Percentiles rank a stretch among this genome's conserved stretches.
Conservation (phyloP, 257 asterid species). For the Sherardia arvensis region DNA sequence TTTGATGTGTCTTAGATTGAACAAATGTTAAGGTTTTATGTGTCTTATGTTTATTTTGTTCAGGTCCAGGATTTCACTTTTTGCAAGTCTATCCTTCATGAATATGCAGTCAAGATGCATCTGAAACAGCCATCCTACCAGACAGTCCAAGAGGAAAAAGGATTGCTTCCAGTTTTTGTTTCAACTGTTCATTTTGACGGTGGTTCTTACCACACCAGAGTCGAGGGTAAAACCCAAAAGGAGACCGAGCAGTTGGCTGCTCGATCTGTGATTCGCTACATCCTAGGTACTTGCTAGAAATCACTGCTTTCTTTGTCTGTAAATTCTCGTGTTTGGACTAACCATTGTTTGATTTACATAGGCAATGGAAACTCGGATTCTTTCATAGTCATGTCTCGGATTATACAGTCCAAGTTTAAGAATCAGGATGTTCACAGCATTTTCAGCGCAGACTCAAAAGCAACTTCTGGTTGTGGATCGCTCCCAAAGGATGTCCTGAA, state of each 20-base stretch:
- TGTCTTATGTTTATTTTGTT: neutral
- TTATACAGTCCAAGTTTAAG: constrained; percentile 38
- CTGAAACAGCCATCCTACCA: constrained; percentile 25
- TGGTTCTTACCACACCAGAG: constrained; percentile 27
- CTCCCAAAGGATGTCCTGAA: neutral
- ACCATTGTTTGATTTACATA: constrained; percentile 14
- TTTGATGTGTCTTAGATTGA: neutral
- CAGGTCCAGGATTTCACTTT: constrained; percentile 26
- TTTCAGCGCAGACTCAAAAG: neutral
- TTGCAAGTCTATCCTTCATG: constrained; percentile 48
- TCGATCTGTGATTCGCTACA: constrained; percentile 40
- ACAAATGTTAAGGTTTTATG: neutral
- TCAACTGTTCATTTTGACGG: constrained; percentile 33
- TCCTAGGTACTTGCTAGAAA: constrained; percentile 41
- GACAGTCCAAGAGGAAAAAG: constrained; percentile 19
- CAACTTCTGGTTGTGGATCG: neutral
- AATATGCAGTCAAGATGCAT: constrained; percentile 40
- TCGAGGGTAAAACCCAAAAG: constrained; percentile 34
- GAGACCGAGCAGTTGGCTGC: constrained; percentile 68
- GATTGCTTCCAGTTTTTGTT: constrained; percentile 25
- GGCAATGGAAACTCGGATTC: constrained; percentile 45
- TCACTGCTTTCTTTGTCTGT: neutral
- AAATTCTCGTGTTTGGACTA: neutral
- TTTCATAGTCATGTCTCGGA: constrained; percentile 23
- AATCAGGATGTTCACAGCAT: constrained; percentile 11